Evolutionary conservation across 202 grass and related monocot genomes (phyloP), one percentile per base, ranked within the genome.

Genomic region (Zizania palustris): DNA sequence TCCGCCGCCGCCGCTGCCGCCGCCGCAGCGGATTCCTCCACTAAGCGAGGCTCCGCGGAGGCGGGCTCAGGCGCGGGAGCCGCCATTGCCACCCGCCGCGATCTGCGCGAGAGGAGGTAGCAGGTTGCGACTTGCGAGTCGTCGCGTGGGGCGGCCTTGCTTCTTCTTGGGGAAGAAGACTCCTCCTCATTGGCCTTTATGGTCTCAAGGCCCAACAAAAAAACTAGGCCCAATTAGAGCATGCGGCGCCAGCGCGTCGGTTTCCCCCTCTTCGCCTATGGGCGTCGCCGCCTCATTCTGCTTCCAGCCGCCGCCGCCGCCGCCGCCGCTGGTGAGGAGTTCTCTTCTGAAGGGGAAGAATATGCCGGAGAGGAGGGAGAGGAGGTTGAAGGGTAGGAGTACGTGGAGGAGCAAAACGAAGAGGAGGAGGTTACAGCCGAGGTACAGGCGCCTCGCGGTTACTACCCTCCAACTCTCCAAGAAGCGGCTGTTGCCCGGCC

Each of bases 401-500:
- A 66, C 42, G 65, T 36, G 13, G 56, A 72, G 0, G 81, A 74
- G 44, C 42, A 77, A 14, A 38, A 45, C 11, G 78, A 84, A 4
- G 78, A 64, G 4, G 57, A 44, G 48, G 56, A 44, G 78, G 53
- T 38, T 11, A 40, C 50, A 14, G 21, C 61, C 12, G 63, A 79
- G 64, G 77, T 38, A 2, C 53, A 84, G 71, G 19, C 64, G 53
- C 49, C 77, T 19, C 78, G 39, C 6, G 69, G 76, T 1, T 88
- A 80, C 72, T 84, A 73, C 3, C 45, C 74, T 33, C 45, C 85
- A 7, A 73, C 3, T 39, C 74, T 33, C 45, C 85, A 7, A 22
- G 71, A 66, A 75, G 20, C 34, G 56, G 53, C 60, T 80, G 51
- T 68, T 65, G 69, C 48, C 67, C 3, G 95, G 82, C 34, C 85